Evolutionary conservation across 2,329 filamentous ascomycete species (phyloP).

Genomic region (Aquanectria penicillioides): DNA sequence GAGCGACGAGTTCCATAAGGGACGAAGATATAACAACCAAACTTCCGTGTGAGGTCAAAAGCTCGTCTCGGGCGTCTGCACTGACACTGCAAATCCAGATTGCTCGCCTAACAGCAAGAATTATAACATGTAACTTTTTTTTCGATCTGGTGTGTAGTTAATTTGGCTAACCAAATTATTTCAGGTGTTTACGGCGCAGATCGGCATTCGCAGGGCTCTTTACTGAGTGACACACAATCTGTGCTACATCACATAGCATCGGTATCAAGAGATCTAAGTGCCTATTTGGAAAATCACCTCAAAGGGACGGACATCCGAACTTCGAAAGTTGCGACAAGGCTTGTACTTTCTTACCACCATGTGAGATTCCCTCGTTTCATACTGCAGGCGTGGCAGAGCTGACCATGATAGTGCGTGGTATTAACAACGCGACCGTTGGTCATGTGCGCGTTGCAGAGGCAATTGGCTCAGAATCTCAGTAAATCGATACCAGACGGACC

Average conservation of each 20-base stretch:
- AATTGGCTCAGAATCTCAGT: background rate
- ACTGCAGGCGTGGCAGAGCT: background rate
- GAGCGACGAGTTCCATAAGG: constrained; percentile 13
- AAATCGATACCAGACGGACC: background rate
- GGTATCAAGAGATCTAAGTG: background rate
- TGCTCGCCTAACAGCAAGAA: background rate
- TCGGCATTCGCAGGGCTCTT: constrained; percentile 2
- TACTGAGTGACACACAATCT: constrained; percentile 13
- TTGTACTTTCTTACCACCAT: constrained; percentile 7
- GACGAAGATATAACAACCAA: constrained; percentile 22
- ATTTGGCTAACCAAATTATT: no score
- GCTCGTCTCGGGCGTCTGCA: background rate
- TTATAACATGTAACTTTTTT: background rate
- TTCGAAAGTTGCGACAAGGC: constrained; percentile 1
- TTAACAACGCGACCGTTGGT: constrained; percentile 10
- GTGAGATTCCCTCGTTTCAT: background rate
- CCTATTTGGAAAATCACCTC: background rate
- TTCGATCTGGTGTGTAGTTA: no score
- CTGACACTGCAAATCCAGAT: constrained; percentile 4
- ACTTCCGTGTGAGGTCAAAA: constrained; percentile 2
- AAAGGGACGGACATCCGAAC: background rate
- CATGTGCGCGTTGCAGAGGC: background rate
- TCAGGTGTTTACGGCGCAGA: constrained; percentile 12
- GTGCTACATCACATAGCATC: background rate
- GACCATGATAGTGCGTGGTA: background rate